A percentile compares a stretch with the other conserved stretches of the same genome.
Conservation (phyloP, 176 grass and related monocot genomes). For the Musa itinerans region DNA sequence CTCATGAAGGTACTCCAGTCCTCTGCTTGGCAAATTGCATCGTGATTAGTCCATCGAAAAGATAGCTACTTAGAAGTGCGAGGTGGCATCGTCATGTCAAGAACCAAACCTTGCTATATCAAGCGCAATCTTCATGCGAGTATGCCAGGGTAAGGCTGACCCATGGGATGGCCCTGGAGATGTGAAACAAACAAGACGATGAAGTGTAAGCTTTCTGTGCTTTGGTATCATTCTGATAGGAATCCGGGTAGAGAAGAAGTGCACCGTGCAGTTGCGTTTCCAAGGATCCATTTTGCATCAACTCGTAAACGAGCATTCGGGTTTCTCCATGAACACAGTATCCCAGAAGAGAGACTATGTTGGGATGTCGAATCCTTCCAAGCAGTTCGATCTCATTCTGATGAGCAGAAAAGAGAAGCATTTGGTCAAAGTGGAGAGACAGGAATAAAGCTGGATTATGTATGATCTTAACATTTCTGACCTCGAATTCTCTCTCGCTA, state of each 20-base stretch:
- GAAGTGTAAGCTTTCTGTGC: not conserved
- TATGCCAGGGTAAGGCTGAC: conserved; percentile 72
- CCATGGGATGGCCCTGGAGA: conserved; percentile 79
- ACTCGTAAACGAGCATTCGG: conserved; percentile 77
- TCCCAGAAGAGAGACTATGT: conserved; percentile 88
- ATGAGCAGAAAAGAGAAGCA: conserved; percentile 25
- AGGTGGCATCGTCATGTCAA: not conserved
- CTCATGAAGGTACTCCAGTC: conserved; percentile 93
- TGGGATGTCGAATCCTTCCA: conserved; percentile 73
- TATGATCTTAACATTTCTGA: conserved; percentile 8
- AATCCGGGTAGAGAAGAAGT: conserved; percentile 12
- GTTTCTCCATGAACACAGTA: conserved; percentile 70
- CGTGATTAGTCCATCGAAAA: not conserved
- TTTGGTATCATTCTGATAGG: not conserved
- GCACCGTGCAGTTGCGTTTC: conserved; percentile 87
- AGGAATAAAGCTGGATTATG: not conserved
- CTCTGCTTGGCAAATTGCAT: conserved; percentile 34
- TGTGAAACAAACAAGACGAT: conserved; percentile 7
- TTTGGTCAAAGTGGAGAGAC: conserved; percentile 9
- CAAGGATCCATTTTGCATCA: conserved; percentile 94
- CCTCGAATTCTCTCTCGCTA: conserved; percentile 81
- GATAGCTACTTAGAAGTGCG: not conserved
- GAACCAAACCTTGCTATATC: conserved; percentile 70
- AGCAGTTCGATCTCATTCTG: conserved; percentile 98
- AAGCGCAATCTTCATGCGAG: conserved; percentile 95